Evolutionary conservation across 139 green algal species (phyloP), one percentile per base, ranked within the genome.

Genomic region (Pseudopediastrum boryanum): DNA sequence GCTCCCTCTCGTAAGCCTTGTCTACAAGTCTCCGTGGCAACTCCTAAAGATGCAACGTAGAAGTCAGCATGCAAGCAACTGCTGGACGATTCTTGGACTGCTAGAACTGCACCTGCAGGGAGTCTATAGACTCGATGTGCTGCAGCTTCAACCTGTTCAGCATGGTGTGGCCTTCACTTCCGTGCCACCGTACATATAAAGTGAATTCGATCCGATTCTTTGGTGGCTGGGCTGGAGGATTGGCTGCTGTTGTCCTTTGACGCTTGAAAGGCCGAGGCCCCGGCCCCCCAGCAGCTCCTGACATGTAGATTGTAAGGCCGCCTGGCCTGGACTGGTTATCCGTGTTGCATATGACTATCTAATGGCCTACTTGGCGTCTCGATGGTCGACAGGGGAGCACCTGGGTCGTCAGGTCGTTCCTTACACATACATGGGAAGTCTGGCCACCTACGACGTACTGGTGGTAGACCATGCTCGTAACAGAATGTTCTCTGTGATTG

Each of bases 11-110:
- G 46, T 78, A 78, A 0, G 58, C 54, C 23, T 16, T 59, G 2
- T 78, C 56, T 58, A 78, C 23, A 5, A 78, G 56, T 41, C 69
- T 56, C 41, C 69, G 68, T 12, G 71, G 71, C n/a, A 78, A 21
- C 36, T 69, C 71, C 54, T 78, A 43, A 10, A 23, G 39, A 31
- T 69, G 61, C 12, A 66, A 42, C 12, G 58, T 4, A 31, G n/a
- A 66, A 41, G n/a, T 16, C 48, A 58, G 19, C 48, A 21, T 58
- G 48, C 48, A 21, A 58, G 48, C 48, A 58, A 58, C 48, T 21
- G 48, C 21, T 21, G 21, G 48, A n/a, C 48, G 48, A 16, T n/a
- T 58, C 21, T 16, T 58, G 19, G 21, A 21, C 48, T 58, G 21
- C 48, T 58, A 21, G 19, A 58, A 21, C 48, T 58, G 48, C 54